phyloP scores from a whole-genome alignment of 23 red algal species.

The Gracilaria caudata region DNA sequence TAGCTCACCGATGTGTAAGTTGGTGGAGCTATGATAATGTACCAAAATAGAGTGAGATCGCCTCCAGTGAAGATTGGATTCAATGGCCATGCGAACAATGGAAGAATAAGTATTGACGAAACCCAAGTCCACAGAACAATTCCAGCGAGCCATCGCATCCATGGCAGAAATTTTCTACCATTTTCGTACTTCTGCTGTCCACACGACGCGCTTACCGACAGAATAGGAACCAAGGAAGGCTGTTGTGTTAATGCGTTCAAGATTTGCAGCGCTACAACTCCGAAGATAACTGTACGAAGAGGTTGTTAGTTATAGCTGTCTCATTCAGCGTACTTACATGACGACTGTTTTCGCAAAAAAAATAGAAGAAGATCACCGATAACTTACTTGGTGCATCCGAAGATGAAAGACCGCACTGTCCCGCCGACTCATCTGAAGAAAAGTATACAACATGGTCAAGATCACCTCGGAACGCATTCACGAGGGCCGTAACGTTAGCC shows the following conservation, averaged over 20 bases:
- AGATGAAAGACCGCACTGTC: not conserved
- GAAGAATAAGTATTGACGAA: constrained; percentile 21
- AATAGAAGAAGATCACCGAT: not conserved
- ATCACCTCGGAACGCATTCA: constrained; percentile 12
- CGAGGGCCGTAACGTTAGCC: constrained; percentile 23
- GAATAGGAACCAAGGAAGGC: constrained; percentile 44
- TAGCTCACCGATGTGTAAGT: constrained; percentile 27
- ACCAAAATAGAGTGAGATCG: constrained; percentile 44
- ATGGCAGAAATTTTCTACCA: constrained; percentile 3
- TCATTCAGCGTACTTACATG: not conserved
- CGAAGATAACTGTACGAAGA: constrained; percentile 10
- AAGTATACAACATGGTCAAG: not conserved
- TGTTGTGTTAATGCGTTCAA: constrained; percentile 35
- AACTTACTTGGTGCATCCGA: constrained; percentile 35
- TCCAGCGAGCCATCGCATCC: constrained; percentile 34
- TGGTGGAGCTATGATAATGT: constrained; percentile 40
- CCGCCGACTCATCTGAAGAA: not conserved
- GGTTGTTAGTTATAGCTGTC: not conserved
- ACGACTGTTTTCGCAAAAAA: no score
- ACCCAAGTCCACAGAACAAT: constrained; percentile 24
- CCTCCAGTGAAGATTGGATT: constrained; percentile 24
- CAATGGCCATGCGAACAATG: constrained; percentile 3
- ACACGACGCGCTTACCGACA: constrained; percentile 33
- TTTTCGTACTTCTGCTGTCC: constrained; percentile 6
- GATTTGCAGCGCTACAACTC: constrained; percentile 22